Evolutionary conservation across 2,329 filamentous ascomycete species (phyloP).

Genomic region (Byssothecium circinans): DNA sequence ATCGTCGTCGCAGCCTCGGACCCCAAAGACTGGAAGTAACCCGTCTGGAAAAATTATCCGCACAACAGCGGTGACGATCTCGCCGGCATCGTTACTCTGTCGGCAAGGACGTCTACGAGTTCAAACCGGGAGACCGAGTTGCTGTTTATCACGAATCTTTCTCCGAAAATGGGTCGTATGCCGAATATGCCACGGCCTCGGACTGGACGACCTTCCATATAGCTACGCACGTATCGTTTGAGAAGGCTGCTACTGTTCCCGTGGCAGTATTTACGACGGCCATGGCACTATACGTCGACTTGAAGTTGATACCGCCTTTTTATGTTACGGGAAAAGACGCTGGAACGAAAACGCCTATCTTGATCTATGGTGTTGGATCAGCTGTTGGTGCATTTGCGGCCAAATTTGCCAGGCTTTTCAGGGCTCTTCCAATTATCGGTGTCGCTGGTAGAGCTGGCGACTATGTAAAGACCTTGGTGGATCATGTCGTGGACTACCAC

Average conservation of each 20-base stretch:
- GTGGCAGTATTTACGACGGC: conserved; percentile 52
- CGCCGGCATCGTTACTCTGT: conserved; percentile 59
- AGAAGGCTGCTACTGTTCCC: conserved; percentile 53
- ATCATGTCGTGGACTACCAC: conserved; percentile 57
- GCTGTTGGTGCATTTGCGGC: conserved; percentile 48
- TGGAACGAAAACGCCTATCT: conserved; percentile 18
- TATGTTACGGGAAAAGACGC: not conserved
- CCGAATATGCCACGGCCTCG: conserved; percentile 62
- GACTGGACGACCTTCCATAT: conserved; percentile 61
- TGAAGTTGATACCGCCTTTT: conserved; percentile 39
- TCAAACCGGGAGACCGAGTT: conserved; percentile 60
- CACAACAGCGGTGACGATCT: conserved; percentile 59
- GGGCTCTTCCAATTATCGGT: conserved; percentile 48
- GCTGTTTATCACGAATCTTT: conserved; percentile 60
- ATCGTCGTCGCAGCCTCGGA: conserved; percentile 46
- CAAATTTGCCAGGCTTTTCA: conserved; percentile 43
- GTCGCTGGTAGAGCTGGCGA: conserved; percentile 45
- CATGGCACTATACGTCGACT: conserved; percentile 48
- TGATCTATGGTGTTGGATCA: conserved; percentile 47
- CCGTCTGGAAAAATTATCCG: conserved; percentile 17
- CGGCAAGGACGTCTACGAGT: conserved; percentile 59
- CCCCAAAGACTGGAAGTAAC: conserved; percentile 52
- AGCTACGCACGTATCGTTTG: conserved; percentile 53
- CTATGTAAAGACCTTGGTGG: conserved; percentile 44
- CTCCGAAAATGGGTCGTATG: conserved; percentile 56